Evolutionary conservation across 805 yeast genomes (phyloP).

Genomic region (Candida xiaguanensis): DNA sequence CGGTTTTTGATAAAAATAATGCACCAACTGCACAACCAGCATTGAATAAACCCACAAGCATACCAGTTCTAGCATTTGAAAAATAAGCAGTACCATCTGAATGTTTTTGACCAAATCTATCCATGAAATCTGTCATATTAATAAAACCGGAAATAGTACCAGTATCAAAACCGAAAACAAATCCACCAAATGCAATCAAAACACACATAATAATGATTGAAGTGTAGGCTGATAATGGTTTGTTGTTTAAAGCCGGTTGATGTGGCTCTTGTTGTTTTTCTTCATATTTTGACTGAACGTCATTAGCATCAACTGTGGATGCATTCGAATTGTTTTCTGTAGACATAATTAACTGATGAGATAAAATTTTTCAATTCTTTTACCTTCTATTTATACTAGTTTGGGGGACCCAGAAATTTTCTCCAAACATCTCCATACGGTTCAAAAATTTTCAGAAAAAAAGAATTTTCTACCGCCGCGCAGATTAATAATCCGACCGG

Average conservation of each 20-base stretch:
- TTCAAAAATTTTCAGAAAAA: neutral
- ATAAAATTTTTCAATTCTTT: neutral
- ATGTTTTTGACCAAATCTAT: conserved; percentile 47
- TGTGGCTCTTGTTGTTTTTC: conserved; percentile 4
- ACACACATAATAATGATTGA: conserved; percentile 41
- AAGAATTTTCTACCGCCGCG: neutral
- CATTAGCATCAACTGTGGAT: conserved; percentile 7
- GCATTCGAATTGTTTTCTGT: conserved; percentile 5
- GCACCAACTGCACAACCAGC: conserved; percentile 74
- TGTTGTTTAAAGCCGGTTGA: conserved; percentile 2
- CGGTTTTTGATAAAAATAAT: conserved; percentile 50
- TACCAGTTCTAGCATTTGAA: conserved; percentile 46
- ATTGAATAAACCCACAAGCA: conserved; percentile 55
- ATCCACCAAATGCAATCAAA: conserved; percentile 70
- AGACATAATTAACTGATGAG: conserved; percentile 1
- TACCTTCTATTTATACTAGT: conserved; percentile 2
- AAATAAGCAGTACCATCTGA: conserved; percentile 37
- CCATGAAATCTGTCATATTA: conserved; percentile 51
- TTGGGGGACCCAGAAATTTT: conserved; percentile 3
- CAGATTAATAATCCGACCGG: conserved; percentile 6
- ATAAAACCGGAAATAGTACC: conserved; percentile 75
- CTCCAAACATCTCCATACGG: conserved; percentile 7
- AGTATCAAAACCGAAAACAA: conserved; percentile 74
- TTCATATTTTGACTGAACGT: conserved; percentile 6
- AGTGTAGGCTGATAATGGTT: conserved; percentile 21